Percentiles rank a stretch among this genome's conserved stretches.
Conservation (phyloP, 23 red algal species). For the Agarophyton chilense region DNA sequence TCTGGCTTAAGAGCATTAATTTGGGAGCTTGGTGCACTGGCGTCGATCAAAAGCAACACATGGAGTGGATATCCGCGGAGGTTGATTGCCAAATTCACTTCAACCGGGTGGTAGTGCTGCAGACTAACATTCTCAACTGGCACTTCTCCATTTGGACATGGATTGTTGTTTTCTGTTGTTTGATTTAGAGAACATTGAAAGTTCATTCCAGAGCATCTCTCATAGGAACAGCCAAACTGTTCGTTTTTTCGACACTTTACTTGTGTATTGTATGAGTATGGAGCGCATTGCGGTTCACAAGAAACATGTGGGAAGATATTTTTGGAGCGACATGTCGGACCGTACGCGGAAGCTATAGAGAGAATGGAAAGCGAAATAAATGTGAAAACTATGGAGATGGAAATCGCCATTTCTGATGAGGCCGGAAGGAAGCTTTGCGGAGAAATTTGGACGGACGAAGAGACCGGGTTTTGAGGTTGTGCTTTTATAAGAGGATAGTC, state of each 20-base stretch:
- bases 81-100: not conserved
- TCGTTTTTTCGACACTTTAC: not conserved
- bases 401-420: not conserved
- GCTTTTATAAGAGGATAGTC: not conserved
- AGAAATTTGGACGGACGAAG: not conserved
- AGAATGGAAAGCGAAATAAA: not conserved
- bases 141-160: slow-evolving; percentile 8
- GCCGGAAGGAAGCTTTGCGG: too few species aligned
- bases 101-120: not conserved
- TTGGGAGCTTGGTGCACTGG: not conserved
- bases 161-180: not conserved
- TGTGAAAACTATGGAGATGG: not conserved
- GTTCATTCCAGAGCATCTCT: not conserved
- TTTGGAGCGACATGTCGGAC: not conserved
- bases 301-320: not conserved
- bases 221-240: not conserved
- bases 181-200: not conserved
- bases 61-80: not conserved
- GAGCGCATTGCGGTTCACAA: not conserved
- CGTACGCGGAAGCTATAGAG: not conserved
- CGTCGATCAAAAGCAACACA: not conserved
- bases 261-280: not conserved
- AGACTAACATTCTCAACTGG: not conserved
- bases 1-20: not conserved
- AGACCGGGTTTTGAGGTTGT: not conserved